Evolutionary conservation across 208 protist species (phyloP), one percentile per base, ranked within the genome.

Genomic region (Leishmania arabica): DNA sequence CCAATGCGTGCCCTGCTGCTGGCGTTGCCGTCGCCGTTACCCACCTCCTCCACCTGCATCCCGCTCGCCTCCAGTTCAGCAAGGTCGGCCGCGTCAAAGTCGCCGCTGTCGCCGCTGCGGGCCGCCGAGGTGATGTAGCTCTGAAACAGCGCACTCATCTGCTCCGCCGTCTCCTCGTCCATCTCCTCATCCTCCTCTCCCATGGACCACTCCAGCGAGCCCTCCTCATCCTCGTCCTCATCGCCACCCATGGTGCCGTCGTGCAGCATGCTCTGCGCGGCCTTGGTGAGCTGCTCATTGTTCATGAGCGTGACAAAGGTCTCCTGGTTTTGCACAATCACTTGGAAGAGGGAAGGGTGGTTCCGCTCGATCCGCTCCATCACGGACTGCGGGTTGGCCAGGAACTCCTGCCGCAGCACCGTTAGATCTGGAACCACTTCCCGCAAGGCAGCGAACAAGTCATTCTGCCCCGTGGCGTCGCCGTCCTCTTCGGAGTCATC

Each of bases 261-360:
- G 70, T 88, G 73, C 78, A 80, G 69, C 79, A 79, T 76, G 54
- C 75, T 65, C 79, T 94, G 84, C 51, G 86, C 69, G 21, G 86
- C 83, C 47, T 81, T 82, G 6, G 95, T 84, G 13, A 94, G 79
- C 34, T 86, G 70, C 75, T 94, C 92, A 79, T 94, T 94, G 83
- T 95, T 94, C 65, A 97, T 92, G 49, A 97, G 86, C 17, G 87
- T 80, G 8, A 96, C 56, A 79, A 96, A 97, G n/a, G 84, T 89
- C 75, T 93, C 85, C 72, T 95, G 89, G 83, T 97, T 90, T 19
- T 85, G 83, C 4, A 87, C 87, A 77, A 97, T 96, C 72, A 96
- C 90, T 69, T 95, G 89, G 70, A 95, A 93, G 21, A 97, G 89
- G 0, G 84, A 84, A 5, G 95, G 93, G 80, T 97, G 89, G 34